phyloP scores from a whole-genome alignment of 2,329 filamentous ascomycete genomes.

The Volutella citrinella region DNA sequence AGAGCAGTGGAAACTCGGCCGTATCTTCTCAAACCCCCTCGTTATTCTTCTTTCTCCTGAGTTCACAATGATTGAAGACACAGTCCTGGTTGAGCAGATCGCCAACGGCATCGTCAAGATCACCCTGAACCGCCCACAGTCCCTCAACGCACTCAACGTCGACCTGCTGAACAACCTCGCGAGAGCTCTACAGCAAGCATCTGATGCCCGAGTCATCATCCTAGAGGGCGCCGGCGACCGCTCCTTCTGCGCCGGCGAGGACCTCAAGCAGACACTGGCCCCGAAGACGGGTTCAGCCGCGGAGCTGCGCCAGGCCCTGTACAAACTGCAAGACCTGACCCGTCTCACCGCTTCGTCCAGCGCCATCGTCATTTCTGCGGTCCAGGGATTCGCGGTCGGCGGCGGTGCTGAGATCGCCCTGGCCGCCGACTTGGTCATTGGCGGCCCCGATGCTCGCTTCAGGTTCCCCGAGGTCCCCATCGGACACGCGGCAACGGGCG shows the following conservation, averaged over 20 bases:
- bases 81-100: slow-evolving; percentile 1
- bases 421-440: slow-evolving; percentile 7
- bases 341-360: slow-evolving; percentile 3
- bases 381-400: slow-evolving; percentile 8
- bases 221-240: slow-evolving; percentile 4
- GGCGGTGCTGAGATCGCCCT: slow-evolving; percentile 9
- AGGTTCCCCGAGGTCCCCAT: slow-evolving; percentile 8
- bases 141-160: slow-evolving; percentile 5
- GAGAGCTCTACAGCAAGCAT: not conserved
- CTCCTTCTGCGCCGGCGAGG: slow-evolving; percentile 4
- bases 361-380: slow-evolving; percentile 4
- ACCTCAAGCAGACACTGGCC: slow-evolving; percentile 4
- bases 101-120: slow-evolving; percentile 3
- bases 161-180: slow-evolving; percentile 3
- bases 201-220: slow-evolving; percentile 2
- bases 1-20: no score
- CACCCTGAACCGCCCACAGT: slow-evolving; percentile 6
- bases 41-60: no score
- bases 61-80: slow-evolving; percentile 1
- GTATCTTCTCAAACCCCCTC: no score
- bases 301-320: slow-evolving; percentile 3
- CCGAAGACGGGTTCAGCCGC: not conserved
- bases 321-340: slow-evolving; percentile 4
- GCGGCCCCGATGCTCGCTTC: slow-evolving; percentile 4
- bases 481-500: slow-evolving; percentile 8